Evolutionary conservation across 2,329 filamentous ascomycete genomes (phyloP).

Genomic region (Zalaria sp.): DNA sequence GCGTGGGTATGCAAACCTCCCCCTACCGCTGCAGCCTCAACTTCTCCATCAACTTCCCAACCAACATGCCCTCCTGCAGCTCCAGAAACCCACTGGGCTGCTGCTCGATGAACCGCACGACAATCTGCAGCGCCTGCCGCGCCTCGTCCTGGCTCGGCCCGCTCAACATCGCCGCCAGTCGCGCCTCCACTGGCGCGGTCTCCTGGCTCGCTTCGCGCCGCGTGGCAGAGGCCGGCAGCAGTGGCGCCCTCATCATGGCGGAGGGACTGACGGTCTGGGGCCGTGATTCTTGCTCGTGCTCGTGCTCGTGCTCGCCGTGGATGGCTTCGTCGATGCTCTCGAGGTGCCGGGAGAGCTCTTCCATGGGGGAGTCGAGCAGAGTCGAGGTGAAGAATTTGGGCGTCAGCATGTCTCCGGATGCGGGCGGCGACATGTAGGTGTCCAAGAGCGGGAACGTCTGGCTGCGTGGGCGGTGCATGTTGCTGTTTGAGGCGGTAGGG

Average conservation of each 20-base stretch:
- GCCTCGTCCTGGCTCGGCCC: conserved; percentile 70
- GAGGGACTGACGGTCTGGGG: conserved; percentile 13
- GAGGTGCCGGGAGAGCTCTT: conserved; percentile 17
- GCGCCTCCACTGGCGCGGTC: background rate
- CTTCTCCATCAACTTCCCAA: conserved; percentile 77
- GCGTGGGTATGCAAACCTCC: background rate
- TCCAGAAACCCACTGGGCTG: conserved; percentile 57
- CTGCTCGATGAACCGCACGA: conserved; percentile 68
- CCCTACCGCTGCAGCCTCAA: conserved; percentile 41
- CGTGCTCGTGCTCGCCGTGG: conserved; percentile 14
- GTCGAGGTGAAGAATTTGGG: conserved; percentile 36
- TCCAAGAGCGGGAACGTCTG: conserved; percentile 72
- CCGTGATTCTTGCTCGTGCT: background rate
- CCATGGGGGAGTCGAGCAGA: conserved; percentile 20
- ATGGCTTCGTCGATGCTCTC: conserved; percentile 27
- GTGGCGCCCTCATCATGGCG: conserved; percentile 32
- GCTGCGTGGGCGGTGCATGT: conserved; percentile 64
- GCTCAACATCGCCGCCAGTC: background rate
- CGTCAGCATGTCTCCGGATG: conserved; percentile 39
- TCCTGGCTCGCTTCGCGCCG: background rate
- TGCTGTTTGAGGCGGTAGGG: conserved; percentile 33
- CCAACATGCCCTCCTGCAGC: conserved; percentile 60
- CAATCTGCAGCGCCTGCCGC: conserved; percentile 62
- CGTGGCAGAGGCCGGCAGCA: conserved; percentile 20
- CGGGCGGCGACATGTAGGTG: conserved; percentile 37